Evolutionary conservation across 768 basidiomycete species (phyloP).

Genomic region (Auriscalpium orientale): DNA sequence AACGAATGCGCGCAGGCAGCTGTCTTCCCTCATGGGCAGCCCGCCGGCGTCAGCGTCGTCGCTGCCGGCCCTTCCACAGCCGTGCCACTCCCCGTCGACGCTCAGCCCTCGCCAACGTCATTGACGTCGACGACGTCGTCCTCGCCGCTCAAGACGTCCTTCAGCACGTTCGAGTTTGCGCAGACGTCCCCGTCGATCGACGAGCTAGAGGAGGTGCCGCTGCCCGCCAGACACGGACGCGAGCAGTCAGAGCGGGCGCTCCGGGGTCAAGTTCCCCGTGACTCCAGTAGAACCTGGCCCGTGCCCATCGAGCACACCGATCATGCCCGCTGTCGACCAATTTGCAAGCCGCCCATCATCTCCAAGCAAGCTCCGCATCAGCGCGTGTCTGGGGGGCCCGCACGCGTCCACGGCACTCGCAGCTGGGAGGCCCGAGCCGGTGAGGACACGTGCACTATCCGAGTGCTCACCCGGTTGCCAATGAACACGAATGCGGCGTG

Average conservation of each 20-base stretch:
- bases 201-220: constrained; percentile 54
- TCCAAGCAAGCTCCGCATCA: constrained; percentile 14
- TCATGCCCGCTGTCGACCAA: constrained; percentile 46
- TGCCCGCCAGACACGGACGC: constrained; percentile 42
- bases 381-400: too few relatives aligned
- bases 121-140: constrained; percentile 65
- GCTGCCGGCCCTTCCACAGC: too few relatives aligned
- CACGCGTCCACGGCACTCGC: too few relatives aligned
- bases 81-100: constrained; percentile 60
- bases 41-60: constrained; percentile 20
- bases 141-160: constrained; percentile 38
- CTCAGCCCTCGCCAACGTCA: constrained; percentile 73
- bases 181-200: constrained; percentile 72
- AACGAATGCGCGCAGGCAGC: too few relatives aligned
- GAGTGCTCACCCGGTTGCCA: too few relatives aligned
- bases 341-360: constrained; percentile 61
- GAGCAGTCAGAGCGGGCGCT: constrained; percentile 20
- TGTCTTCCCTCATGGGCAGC: constrained; percentile 19
- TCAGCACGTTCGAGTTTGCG: constrained; percentile 49
- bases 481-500: too few relatives aligned
- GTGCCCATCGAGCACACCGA: constrained; percentile 65
- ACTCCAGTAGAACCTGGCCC: constrained; percentile 40
- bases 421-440: too few relatives aligned
- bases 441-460: too few relatives aligned
- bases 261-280: constrained; percentile 30